Evolutionary conservation across 2,329 filamentous ascomycete genomes (phyloP), one percentile per base, ranked within the genome.

Genomic region (Colletotrichum liaoningense): DNA sequence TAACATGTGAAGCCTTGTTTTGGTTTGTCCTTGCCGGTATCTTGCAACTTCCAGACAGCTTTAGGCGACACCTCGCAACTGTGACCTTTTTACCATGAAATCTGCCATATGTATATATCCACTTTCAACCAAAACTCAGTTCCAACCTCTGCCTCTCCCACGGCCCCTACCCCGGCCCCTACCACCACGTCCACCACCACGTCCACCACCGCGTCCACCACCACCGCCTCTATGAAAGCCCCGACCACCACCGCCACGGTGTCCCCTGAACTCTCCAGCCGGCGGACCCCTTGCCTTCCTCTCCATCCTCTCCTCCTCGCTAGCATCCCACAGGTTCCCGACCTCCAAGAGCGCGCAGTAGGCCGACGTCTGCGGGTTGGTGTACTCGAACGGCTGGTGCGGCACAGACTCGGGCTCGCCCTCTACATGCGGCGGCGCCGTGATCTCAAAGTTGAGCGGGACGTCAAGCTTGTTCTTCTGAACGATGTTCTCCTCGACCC

Each of bases 281-380:
- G 87, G 83, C 14, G 93, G 92, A 0, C 91, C 93, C 26, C 81
- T 84, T n/a, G 80, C 83, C 80, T 88, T 89, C 72, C 93, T 87
- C 72, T 86, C 85, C 16, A 84, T 83, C 63, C 91, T 88, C 80
- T 97, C 94, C 78, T 95, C 91, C 2, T 93, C 89, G n/a, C 85
- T 91, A 2, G 93, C 89, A 77, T 93, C 88, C 86, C 91, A 97
- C 11, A 92, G 87, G 80, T 98, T 97, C 6, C 89, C 84, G 42
- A 99, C 91, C 9, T 89, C 91, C 1, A 98, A 78, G 68, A 98
- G 83, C 69, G 92, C 86, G 82, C 97, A 99, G 80, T 96, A 98
- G 3, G 86, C 83, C n/a, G 85, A 86, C 7, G 95, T 98, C 83
- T 98, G 96, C 14, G 93, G 92, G 79, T 97, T 98, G 4, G 91